phyloP scores from a whole-genome alignment of 129 eudicot genomes.

The Escallonia rubra region DNA sequence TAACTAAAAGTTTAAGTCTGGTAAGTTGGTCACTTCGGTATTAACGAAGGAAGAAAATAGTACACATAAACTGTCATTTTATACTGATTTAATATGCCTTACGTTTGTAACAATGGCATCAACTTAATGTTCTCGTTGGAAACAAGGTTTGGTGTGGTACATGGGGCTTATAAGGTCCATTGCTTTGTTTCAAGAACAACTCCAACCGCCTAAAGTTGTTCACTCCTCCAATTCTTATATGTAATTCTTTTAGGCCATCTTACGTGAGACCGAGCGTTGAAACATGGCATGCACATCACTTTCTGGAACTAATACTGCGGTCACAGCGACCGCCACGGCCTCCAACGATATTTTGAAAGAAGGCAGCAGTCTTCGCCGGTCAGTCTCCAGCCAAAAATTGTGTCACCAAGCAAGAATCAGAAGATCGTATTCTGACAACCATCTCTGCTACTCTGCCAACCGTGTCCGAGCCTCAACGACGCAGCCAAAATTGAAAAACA shows the following conservation, averaged over 20 bases:
- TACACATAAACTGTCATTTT: neutral
- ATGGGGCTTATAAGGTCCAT: conserved; percentile 23
- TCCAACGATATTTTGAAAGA: conserved; percentile 22
- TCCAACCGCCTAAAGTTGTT: conserved; percentile 12
- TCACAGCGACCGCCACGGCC: conserved; percentile 19
- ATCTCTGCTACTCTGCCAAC: conserved; percentile 37
- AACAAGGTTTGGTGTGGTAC: conserved; percentile 33
- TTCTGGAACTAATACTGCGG: conserved; percentile 34
- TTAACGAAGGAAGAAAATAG: neutral
- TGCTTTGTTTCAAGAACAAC: conserved; percentile 14
- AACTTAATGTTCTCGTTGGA: conserved; percentile 23
- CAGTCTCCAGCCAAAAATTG: conserved; percentile 50
- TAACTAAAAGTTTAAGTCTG: conserved; percentile 19
- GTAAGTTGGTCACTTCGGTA: conserved; percentile 1
- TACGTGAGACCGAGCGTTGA: conserved; percentile 7
- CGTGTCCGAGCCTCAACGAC: conserved; percentile 30
- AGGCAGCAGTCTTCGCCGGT: conserved; percentile 28
- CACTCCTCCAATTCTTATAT: conserved; percentile 12
- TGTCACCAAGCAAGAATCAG: conserved; percentile 26
- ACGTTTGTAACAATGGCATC: neutral
- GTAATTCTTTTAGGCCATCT: conserved; percentile 17
- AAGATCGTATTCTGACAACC: conserved; percentile 61
- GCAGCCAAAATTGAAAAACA: conserved; percentile 41
- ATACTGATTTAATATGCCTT: no score
- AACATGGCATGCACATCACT: conserved; percentile 51